A percentile compares a stretch with the other conserved stretches of the same genome.
Conservation (phyloP, 2,329 filamentous ascomycete species). For the Rhynchosporium graminicola region DNA sequence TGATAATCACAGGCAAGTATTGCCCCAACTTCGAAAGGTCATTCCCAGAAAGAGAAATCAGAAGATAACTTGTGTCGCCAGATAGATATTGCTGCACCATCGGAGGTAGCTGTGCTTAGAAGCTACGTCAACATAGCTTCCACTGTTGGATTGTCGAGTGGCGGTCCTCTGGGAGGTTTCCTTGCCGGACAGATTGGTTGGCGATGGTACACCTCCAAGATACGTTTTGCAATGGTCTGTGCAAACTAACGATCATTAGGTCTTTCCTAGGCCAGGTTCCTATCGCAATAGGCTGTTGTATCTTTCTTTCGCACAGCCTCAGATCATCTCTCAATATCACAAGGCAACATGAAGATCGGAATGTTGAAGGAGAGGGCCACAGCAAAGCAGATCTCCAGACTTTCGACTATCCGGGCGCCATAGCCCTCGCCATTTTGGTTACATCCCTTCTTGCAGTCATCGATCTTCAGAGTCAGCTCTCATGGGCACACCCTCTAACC, state of each 20-base stretch:
- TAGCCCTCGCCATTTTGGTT: slow-evolving; percentile 27
- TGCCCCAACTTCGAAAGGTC: background rate
- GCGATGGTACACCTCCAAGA: slow-evolving; percentile 47
- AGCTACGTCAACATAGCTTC: slow-evolving; percentile 54
- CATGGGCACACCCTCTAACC: slow-evolving; percentile 25
- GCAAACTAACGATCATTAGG: slow-evolving; percentile 29
- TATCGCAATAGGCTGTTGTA: slow-evolving; percentile 36
- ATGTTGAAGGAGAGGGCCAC: no score
- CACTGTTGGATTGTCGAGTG: slow-evolving; percentile 51
- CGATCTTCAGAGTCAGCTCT: slow-evolving; percentile 24
- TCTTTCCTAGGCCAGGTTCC: slow-evolving; percentile 60
- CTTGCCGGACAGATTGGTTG: slow-evolving; percentile 54
- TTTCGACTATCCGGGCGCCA: slow-evolving; percentile 28
- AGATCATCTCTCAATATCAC: slow-evolving; percentile 7
- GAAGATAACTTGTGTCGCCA: slow-evolving; percentile 10
- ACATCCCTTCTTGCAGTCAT: slow-evolving; percentile 28
- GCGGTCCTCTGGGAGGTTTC: slow-evolving; percentile 53
- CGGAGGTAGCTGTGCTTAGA: slow-evolving; percentile 54
- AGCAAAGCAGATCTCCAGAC: background rate
- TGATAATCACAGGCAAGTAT: slow-evolving; percentile 51
- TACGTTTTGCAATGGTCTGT: background rate
- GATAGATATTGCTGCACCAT: slow-evolving; percentile 51
- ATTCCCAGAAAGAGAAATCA: background rate
- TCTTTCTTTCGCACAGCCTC: slow-evolving; percentile 23
- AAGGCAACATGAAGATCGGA: no score